Base-by-base conservation (phyloP, 1,139 yeast species). In the Saccharomycopsis hybrid region DNA sequence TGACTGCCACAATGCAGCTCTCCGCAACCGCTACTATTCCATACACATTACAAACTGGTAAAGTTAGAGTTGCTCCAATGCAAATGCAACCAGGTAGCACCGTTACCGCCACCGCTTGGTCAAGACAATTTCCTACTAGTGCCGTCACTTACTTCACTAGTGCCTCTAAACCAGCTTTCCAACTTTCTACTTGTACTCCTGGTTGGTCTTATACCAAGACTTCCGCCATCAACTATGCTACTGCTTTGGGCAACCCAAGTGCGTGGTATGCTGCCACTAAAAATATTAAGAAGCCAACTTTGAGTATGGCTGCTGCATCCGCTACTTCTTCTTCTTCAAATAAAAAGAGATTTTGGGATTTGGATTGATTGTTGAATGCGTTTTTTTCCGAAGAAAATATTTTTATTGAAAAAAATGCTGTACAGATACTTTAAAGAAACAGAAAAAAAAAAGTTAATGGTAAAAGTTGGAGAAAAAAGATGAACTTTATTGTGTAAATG, bases 31-130 rank as follows among this genome's bases (percentile, higher is more conserved):
- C 70, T 52, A 51, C 67, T 44, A 73, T 86, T 5, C 73, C 89
- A 3, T 89, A 88, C 66, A 76, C 89, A 2, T 55, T 61, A 54
- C 97, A 89, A 69, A 84, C 95, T 0, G 95, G 95, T 38, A 65
- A 57, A 46, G 76, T 84, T 2, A 74, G 87, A 63, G 86, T 69
- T 65, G 97, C 97, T 1, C 96, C 96, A 47, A 88, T 89, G 96
- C 96, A 88, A 67, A 65, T 72, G 53, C 95, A 88, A 67, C 96
- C 97, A 5, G 85, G 82, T 3, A 62, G 85, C 1, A 72, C 67
- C 5, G 79, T 87, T 11, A 83, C 95, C 1, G 80, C 77, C 28
- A 72, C 82, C 3, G 67, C 82, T 2, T 83, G 87, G 85, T 62
- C 79, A 1, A 72, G 78, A 61, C 68, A 73, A 57, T 82, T 68